phyloP scores from a whole-genome alignment of 1,284 basidiomycete genomes.

The Irpex sp. region DNA sequence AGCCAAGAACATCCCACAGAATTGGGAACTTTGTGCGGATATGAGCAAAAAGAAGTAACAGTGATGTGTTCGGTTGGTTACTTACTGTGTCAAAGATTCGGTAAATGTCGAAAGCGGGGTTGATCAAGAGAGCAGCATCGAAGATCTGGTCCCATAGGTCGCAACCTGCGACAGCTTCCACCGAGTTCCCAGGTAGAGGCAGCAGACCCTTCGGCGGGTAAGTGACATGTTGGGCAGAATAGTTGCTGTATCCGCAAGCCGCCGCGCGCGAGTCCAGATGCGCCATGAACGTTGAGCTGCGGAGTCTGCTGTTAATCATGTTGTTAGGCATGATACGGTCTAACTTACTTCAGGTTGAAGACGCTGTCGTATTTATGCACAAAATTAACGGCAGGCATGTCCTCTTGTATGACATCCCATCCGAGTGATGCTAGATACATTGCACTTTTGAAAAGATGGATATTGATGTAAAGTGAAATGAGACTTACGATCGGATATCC shows the following conservation, averaged over 20 bases:
- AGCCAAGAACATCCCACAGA: slow-evolving; percentile 83
- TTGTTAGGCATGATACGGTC: neutral
- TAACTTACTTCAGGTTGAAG: slow-evolving; percentile 73
- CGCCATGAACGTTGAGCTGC: slow-evolving; percentile 68
- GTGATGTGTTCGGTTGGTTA: slow-evolving; percentile 22
- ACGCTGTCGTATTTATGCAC: slow-evolving; percentile 77
- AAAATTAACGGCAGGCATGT: slow-evolving; percentile 78
- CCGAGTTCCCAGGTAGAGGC: slow-evolving; percentile 66
- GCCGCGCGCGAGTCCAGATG: slow-evolving; percentile 62
- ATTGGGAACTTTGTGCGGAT: slow-evolving; percentile 52
- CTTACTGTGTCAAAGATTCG: slow-evolving; percentile 73
- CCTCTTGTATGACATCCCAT: slow-evolving; percentile 67
- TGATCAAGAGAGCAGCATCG: slow-evolving; percentile 63
- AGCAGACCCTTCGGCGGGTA: slow-evolving; percentile 74
- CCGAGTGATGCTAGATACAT: slow-evolving; percentile 55
- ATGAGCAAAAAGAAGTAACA: slow-evolving; percentile 2
- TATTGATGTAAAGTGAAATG: neutral
- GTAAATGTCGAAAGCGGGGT: slow-evolving; percentile 84
- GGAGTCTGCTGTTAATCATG: slow-evolving; percentile 8
- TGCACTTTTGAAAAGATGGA: neutral
- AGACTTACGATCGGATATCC: slow-evolving; percentile 75
- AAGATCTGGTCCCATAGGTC: slow-evolving; percentile 76
- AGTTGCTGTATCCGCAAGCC: slow-evolving; percentile 71
- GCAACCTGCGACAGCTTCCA: slow-evolving; percentile 56
- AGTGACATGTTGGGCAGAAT: slow-evolving; percentile 67